Conservation (phyloP, 495 filamentous ascomycete genomes). For the Lepidopterella palustris region DNA sequence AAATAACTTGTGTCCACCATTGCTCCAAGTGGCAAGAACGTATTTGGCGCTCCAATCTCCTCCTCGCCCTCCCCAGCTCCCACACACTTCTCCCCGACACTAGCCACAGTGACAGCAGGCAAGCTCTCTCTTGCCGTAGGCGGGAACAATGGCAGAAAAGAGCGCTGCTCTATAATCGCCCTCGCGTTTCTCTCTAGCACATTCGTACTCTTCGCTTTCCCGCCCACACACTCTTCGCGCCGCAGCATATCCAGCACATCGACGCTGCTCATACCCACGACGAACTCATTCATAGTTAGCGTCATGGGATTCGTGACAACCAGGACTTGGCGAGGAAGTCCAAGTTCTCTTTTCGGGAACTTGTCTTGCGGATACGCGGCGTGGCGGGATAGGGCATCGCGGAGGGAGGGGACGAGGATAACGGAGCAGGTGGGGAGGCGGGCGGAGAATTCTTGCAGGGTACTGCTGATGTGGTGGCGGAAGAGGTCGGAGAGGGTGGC, state of each 20-base stretch:
- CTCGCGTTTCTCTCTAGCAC: constrained; percentile 60
- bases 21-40: constrained; percentile 51
- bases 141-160: constrained; percentile 86
- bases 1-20: constrained; percentile 77
- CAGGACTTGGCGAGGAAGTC: constrained; percentile 63
- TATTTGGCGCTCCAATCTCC: constrained; percentile 45
- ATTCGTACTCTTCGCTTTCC: constrained; percentile 49
- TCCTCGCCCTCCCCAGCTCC: constrained; percentile 32
- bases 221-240: constrained; percentile 63
- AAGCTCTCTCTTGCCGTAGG: constrained; percentile 59
- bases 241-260: constrained; percentile 77
- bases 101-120: neutral
- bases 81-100: constrained; percentile 7
- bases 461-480: constrained; percentile 64
- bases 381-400: constrained; percentile 72
- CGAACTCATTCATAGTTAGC: constrained; percentile 74
- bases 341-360: constrained; percentile 63
- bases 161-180: constrained; percentile 77
- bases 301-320: constrained; percentile 85
- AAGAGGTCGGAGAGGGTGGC: constrained; percentile 79
- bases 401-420: constrained; percentile 74
- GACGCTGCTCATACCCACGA: constrained; percentile 72
- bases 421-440: constrained; percentile 71
- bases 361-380: constrained; percentile 87
- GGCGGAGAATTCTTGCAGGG: constrained; percentile 57